Evolutionary conservation across 2,329 filamentous ascomycete genomes (phyloP), one percentile per base, ranked within the genome.

Genomic region (Aphanocladium album): DNA sequence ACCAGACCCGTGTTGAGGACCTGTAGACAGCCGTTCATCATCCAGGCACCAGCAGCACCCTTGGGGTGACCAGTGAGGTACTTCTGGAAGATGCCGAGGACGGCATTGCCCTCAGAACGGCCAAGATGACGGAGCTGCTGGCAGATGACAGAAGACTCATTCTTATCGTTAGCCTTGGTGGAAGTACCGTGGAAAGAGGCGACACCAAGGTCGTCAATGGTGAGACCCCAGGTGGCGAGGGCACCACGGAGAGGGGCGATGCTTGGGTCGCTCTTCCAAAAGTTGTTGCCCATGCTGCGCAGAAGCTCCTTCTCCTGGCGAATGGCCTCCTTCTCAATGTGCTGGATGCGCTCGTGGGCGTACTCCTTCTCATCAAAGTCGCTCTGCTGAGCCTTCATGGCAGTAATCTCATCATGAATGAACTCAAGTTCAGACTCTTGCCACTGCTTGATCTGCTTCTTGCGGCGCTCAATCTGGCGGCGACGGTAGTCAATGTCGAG

Each of bases 121-220:
- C 95, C 95, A 57, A 99, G 88, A 73, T 99, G 96, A 68, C 88
- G 88, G 76, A 99, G 86, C 79, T 99, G 96, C 75, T 97, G 87
- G 82, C 93, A 97, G 69, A 99, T 89, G 71, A 97, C 95, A 58
- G 93, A 93, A 19, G 95, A 98, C 76, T 99, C 95, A 77, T 99
- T 99, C 88, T 98, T 98, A 82, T 99, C 95, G 76, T 99, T 99
- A 68, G 95, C 95, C 73, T 96, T 92, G 66, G 95, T 99, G 1
- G 95, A 98, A 45, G 95, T 99, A 70, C 95, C 95, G 80, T 99
- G 95, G 90, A 98, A 98, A 16, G 95, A 98, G 17, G 95, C 93
- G 64, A 99, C 92, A 68, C 83, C 89, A 39, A 99, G 86, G 70
- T 99, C 95, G 71, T 99, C 95, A 66, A 99, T 91, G 14, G 95